Base-by-base conservation (phyloP, 441 rosid species). In the Eutrema salsugineum region DNA sequence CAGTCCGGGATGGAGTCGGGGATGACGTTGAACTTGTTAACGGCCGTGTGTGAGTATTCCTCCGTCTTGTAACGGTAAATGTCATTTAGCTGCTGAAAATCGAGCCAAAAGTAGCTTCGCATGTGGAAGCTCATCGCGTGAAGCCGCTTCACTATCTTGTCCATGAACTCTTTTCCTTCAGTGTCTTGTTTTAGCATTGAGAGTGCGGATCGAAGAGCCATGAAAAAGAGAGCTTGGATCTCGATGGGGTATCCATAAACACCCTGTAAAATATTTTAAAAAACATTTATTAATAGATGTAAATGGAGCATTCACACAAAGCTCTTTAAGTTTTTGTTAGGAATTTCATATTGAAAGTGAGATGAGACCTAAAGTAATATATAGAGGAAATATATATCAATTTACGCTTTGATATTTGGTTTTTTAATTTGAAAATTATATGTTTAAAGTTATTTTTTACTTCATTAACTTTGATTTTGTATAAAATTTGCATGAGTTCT, bases 71-170 rank as follows among this genome's bases (percentile, higher is more conserved):
- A 61, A 61, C 50, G 50, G 66, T 61, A 61, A 9, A 61, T 61
- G 50, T 61, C 66, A 27, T 61, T 61, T 22, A 61, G 66, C 24
- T 61, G 66, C 3, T 77, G 72, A 76, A 77, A 79, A 70, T 82
- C 86, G 20, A 85, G 81, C 88, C 89, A 87, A 42, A 72, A 85
- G 69, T 85, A 82, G 38, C 60, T 78, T 69, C 72, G 71, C 35
- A 87, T 83, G 78, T 83, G 87, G 71, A 64, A 85, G 61, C 84
- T 82, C 49, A 87, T 79, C 51, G 86, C 91, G 33, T 66, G 36
- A 24, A 81, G 75, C 60, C 89, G 73, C 78, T 79, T 82, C 19
- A 55, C 79, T 39, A 87, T 85, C 40, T 81, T 70, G 54, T 83
- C 88, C 7, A 83, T 76, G 54, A 85, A 68, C 47, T 79, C 89